Base-by-base conservation (phyloP, 208 protist genomes). In the Trypanosoma cruzi region DNA sequence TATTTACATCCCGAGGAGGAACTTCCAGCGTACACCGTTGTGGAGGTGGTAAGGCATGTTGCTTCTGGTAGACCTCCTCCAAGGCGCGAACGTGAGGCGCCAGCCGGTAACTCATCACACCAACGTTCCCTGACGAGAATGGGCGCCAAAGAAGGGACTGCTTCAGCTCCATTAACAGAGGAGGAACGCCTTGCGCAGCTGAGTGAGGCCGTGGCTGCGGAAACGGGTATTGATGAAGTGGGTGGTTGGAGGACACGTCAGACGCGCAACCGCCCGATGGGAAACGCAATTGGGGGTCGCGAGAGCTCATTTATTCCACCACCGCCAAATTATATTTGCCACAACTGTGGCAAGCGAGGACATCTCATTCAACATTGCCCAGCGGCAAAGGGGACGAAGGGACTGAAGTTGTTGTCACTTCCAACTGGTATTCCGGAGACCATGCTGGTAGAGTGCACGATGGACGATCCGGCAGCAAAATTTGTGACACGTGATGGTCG, bases 301-400 rank as follows among this genome's bases (percentile, higher is more conserved):
- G 73, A 81, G 14, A 83, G 87, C 11, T 81, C 66, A 58, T 93
- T 94, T 63, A 76, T 77, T 2, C 84, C 86, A 0, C 91, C 91
- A 8, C 88, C 86, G 26, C 77, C 74, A 54, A 79, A 73, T 10
- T 96, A 96, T 74, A 88, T 96, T 42, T 96, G 91, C 70, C 88
- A 96, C 77, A 94, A 93, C 79, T 96, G 91, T 56, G 91, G 91
- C 36, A 94, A 94, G 50, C 74, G 74, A 28, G 91, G 91, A 2
- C 91, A 96, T 61, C 65, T 86, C 8, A 96, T 96, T 58, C 77
- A 93, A 64, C 88, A 96, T 76, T 96, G 91, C 64, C 91, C 91
- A 18, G 64, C 64, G 1, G 73, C 79, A 8, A 89, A 89, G 29
- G 86, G 80, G 14, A 73, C 79, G 0, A 84, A 79, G 56, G 71